A percentile compares a stretch with the other conserved stretches of the same genome.
phyloP scores from a whole-genome alignment of 139 green algal species.

The Chlamydomonas eustigma region DNA sequence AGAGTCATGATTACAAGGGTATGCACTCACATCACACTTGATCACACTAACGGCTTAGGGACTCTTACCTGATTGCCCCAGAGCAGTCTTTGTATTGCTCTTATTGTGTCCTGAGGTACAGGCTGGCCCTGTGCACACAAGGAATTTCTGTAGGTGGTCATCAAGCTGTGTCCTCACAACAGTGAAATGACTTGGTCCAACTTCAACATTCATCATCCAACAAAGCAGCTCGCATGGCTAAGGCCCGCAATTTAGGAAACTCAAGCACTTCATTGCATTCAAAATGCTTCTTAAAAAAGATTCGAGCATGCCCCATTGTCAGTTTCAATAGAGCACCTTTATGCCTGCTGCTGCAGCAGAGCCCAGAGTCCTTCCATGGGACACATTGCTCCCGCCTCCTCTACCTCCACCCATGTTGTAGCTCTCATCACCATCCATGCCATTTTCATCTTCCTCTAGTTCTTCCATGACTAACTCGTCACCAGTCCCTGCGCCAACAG shows the following conservation, averaged over 20 bases:
- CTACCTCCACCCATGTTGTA: too few relatives aligned
- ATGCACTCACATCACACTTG: neutral
- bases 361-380: too few relatives aligned
- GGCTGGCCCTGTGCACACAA: neutral
- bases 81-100: constrained; percentile 26
- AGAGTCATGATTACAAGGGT: neutral
- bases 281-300: neutral
- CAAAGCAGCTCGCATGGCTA: too few relatives aligned
- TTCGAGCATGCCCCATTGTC: too few relatives aligned
- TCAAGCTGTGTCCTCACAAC: neutral
- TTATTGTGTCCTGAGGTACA: constrained; percentile 1
- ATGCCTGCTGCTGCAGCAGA: too few relatives aligned
- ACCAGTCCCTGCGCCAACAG: too few relatives aligned
- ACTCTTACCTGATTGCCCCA: constrained; percentile 27
- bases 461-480: too few relatives aligned
- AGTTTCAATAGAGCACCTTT: too few relatives aligned
- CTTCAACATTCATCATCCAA: neutral
- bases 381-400: too few relatives aligned
- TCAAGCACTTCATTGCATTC: neutral
- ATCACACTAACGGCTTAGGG: neutral
- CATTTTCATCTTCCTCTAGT: too few relatives aligned
- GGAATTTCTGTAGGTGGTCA: neutral
- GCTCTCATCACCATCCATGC: too few relatives aligned
- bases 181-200: neutral
- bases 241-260: too few relatives aligned